A percentile compares a stretch with the other conserved stretches of the same genome.
Conservation (phyloP, 805 yeast species). For the Myxozyma nipponensis region DNA sequence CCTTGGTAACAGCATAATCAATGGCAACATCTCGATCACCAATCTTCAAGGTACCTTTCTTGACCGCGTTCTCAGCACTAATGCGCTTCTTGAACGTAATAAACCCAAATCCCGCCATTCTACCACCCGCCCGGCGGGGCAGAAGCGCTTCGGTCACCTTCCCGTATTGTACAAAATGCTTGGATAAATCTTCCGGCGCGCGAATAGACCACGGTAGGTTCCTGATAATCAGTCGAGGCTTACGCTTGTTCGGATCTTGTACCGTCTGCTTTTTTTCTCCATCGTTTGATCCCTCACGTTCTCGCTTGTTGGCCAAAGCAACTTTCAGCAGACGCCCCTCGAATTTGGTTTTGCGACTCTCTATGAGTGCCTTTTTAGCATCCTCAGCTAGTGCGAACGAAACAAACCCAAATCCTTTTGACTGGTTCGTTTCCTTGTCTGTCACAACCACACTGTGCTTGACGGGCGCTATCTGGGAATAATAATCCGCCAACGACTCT, state of each 20-base stretch:
- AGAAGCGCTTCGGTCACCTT: conserved; percentile 83
- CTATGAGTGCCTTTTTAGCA: conserved; percentile 66
- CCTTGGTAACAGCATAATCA: conserved; percentile 86
- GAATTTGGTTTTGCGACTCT: conserved; percentile 62
- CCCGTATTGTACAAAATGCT: conserved; percentile 71
- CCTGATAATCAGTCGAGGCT: conserved; percentile 81
- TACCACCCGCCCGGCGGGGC: conserved; percentile 83
- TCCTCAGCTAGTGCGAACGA: conserved; percentile 84
- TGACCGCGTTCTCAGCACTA: conserved; percentile 77
- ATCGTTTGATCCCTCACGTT: conserved; percentile 44
- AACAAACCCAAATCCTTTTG: conserved; percentile 95
- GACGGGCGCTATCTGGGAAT: conserved; percentile 90
- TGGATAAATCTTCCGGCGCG: conserved; percentile 65
- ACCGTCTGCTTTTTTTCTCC: conserved; percentile 3
- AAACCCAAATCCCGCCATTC: conserved; percentile 92
- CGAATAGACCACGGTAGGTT: conserved; percentile 96
- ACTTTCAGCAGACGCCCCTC: conserved; percentile 64
- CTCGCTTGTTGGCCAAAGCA: conserved; percentile 90
- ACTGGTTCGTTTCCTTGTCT: conserved; percentile 62
- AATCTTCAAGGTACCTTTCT: conserved; percentile 66
- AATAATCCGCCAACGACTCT: conserved; percentile 76
- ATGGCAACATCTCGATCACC: conserved; percentile 91
- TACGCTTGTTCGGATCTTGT: conserved; percentile 59
- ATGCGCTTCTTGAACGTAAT: conserved; percentile 78
- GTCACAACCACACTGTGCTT: conserved; percentile 90